Percentiles rank a stretch among this genome's conserved stretches.
Conservation (phyloP, 1,284 basidiomycete species). For the Wallemia hederae region DNA sequence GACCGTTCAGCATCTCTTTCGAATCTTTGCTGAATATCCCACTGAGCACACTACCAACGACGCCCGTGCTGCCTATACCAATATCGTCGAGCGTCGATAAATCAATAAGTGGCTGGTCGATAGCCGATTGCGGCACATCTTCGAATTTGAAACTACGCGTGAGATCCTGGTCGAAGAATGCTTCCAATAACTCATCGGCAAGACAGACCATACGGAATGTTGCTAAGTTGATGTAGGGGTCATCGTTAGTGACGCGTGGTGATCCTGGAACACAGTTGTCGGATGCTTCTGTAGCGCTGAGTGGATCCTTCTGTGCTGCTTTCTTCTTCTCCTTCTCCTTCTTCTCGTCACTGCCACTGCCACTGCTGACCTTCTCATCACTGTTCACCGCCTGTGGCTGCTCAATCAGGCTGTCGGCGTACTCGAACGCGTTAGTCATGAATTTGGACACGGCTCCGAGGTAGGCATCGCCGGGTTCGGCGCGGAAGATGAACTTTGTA, state of each 20-base stretch:
- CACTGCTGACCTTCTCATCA: neutral
- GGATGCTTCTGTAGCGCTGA: neutral
- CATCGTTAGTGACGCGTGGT: slow-evolving; percentile 3
- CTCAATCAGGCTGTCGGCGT: slow-evolving; percentile 53
- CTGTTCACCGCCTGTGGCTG: slow-evolving; percentile 15
- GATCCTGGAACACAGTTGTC: slow-evolving; percentile 1
- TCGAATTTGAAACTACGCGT: slow-evolving; percentile 60
- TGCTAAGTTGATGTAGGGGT: slow-evolving; percentile 13
- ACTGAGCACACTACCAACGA: slow-evolving; percentile 29
- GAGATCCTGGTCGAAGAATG: slow-evolving; percentile 74
- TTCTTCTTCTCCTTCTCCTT: neutral
- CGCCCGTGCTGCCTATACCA: slow-evolving; percentile 38
- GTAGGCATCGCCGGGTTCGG: slow-evolving; percentile 87
- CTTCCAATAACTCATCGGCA: slow-evolving; percentile 71
- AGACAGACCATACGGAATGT: slow-evolving; percentile 94
- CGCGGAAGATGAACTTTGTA: slow-evolving; percentile 76
- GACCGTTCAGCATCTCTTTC: slow-evolving; percentile 50
- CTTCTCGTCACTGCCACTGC: neutral
- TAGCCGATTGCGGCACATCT: slow-evolving; percentile 25
- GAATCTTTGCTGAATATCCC: slow-evolving; percentile 64
- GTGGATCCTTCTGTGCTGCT: neutral
- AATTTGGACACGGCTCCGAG: slow-evolving; percentile 81
- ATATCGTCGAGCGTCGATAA: slow-evolving; percentile 20
- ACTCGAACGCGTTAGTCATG: slow-evolving; percentile 90
- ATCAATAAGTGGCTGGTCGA: slow-evolving; percentile 23